A percentile compares a stretch with the other conserved stretches of the same genome.
Conservation (phyloP, 768 basidiomycete genomes). For the Mrakia frigida region DNA sequence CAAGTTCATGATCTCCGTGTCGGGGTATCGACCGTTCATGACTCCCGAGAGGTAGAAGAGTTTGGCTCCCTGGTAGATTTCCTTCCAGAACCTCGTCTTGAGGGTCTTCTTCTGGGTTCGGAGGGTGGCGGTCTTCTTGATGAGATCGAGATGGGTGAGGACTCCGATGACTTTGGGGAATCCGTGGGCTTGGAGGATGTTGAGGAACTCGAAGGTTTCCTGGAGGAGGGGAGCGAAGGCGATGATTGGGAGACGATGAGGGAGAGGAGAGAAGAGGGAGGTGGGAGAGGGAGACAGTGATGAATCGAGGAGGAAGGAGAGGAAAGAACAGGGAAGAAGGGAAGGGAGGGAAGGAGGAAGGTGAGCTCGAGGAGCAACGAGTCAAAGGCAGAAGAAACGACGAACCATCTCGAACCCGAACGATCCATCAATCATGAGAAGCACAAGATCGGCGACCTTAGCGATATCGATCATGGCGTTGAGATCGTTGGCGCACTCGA, state of each 20-base stretch:
- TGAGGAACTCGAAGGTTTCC: constrained; percentile 99
- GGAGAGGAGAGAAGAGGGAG: background rate
- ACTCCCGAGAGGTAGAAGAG: constrained; percentile 96
- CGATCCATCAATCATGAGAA: constrained; percentile 95
- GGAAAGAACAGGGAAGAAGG: background rate
- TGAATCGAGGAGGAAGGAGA: background rate
- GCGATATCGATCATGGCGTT: constrained; percentile 98
- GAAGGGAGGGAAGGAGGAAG: no score
- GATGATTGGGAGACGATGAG: background rate
- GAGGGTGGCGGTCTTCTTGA: constrained; percentile 82
- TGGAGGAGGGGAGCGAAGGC: constrained; percentile 41
- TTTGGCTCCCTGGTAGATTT: constrained; percentile 98
- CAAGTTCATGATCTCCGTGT: constrained; percentile 91
- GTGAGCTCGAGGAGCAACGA: background rate
- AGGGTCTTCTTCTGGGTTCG: constrained; percentile 86
- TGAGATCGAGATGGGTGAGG: constrained; percentile 91
- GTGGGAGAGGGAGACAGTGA: background rate
- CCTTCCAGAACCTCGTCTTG: constrained; percentile 99
- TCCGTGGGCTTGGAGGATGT: constrained; percentile 92
- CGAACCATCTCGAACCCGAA: constrained; percentile 98
- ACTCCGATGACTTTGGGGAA: constrained; percentile 98
- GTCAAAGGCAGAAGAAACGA: constrained; percentile 17
- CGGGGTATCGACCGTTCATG: constrained; percentile 94
- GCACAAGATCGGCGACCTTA: constrained; percentile 90
- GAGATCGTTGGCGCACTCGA: constrained; percentile 96